phyloP scores from a whole-genome alignment of 306 rosid species.

The Sesbania bispinosa region DNA sequence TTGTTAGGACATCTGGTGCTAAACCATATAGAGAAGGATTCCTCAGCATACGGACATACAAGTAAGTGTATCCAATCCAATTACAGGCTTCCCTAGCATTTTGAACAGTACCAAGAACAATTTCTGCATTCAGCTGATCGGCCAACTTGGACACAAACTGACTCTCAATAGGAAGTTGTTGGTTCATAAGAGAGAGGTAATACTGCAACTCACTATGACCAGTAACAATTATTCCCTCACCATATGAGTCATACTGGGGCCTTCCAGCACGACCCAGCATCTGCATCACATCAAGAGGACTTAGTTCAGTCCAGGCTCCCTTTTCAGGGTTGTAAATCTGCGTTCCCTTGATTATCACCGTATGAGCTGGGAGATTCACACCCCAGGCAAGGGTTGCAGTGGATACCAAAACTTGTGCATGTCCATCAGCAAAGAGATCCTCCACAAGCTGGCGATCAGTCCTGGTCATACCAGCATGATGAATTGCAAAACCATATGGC shows the following conservation, averaged over 20 bases:
- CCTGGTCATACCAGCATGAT: conserved; percentile 95
- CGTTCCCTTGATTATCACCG: conserved; percentile 92
- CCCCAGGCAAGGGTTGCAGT: conserved; percentile 99
- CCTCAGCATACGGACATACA: conserved; percentile 73
- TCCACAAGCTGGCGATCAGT: conserved; percentile 92
- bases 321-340: conserved; percentile 91
- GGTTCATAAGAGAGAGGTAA: conserved; percentile 93
- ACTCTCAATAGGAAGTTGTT: conserved; percentile 91
- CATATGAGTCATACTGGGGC: conserved; percentile 83
- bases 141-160: conserved; percentile 93
- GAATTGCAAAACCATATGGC: conserved; percentile 95
- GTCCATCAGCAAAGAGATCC: conserved; percentile 94
- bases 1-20: conserved; percentile 64
- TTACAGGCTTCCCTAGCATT: conserved; percentile 80
- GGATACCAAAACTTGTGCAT: conserved; percentile 91
- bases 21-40: conserved; percentile 84
- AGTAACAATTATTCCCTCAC: conserved; percentile 92
- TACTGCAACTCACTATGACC: conserved; percentile 88
- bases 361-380: conserved; percentile 92
- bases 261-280: conserved; percentile 99
- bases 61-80: conserved; percentile 87
- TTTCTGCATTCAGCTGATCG: conserved; percentile 88
- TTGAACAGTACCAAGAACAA: conserved; percentile 90
- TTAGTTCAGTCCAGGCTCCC: conserved; percentile 97
- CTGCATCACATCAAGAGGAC: conserved; percentile 96